Base-by-base conservation (phyloP, 2,329 filamentous ascomycete species). In the Clonostachys sp. region DNA sequence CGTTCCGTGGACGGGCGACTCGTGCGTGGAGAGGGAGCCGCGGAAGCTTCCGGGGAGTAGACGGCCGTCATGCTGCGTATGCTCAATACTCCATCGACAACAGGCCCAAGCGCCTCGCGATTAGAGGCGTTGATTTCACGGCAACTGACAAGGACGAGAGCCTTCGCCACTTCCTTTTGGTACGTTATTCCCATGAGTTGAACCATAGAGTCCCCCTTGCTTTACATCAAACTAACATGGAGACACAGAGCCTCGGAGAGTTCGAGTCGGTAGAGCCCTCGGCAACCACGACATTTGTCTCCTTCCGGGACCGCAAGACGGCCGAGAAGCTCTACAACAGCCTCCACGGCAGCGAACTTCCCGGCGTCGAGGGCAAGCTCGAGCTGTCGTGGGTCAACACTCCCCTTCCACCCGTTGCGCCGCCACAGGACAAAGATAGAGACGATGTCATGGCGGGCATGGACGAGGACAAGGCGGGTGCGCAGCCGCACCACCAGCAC, bases 31-130 rank as follows among this genome's bases (percentile, higher is more conserved):
- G 63, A 45, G 62, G 60, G 16, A 56, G 57, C 3, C 64, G 72
- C 41, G 70, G 70, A 9, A 62, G 67, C 17, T 65, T 66, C 44
- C 59, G 68, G 46, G 63, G 73, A 44, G 71, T 57, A 50, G 69
- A 71, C 41, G 74, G 75, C 34, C 70, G 75, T 51, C 75, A 77
- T 42, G 74, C 76, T 4, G 77, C 75, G 1, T 83, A 83, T 55
- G 80, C 75, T 5, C 74, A 77, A 34, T 86, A 84, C 54, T 84
- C 85, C 16, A 73, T 94, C 18, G 89, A 94, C 58, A 91, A 91
- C 61, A 75, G 89, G 41, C 84, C 89, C 0, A 86, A 80, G 61
- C 83, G 77, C 51, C 71, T 94, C 10, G 75, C 78, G 6, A 67
- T 92, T 20, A 73, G 74, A 8, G 85, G 82, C 4, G 75, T 81